Base-by-base conservation (phyloP, 345 rosid species). In the Brassica juncea region DNA sequence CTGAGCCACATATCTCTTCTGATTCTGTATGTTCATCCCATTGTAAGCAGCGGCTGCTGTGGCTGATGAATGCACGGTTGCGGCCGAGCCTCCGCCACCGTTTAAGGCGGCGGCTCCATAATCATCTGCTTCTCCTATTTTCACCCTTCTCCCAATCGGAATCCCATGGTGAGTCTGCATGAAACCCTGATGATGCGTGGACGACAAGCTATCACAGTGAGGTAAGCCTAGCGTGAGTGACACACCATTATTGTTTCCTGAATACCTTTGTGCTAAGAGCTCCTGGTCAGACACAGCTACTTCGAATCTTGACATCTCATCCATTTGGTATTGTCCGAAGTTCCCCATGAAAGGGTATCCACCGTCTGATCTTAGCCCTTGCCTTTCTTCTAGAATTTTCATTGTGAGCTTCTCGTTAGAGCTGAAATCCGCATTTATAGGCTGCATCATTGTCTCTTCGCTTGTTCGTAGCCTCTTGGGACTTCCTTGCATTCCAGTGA, bases 221-320 rank as follows among this genome's bases (percentile, higher is more conserved):
- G 97, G 99, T 10, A 94, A 86, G 23, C 99, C 99, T 58, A 94
- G 88, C 39, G 97, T 89, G 59, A 94, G 97, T 0, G 99, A 94
- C 23, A 94, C 99, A 4, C 94, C 92, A 77, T 89, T 93, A 34
- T 92, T 94, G 55, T 77, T 77, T 55, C 77, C 77, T 1, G 90
- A 83, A 63, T 86, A 90, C 81, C 97, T 85, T 6, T 91, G 95
- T 1, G 94, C 70, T 73, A 87, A 88, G 67, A 90, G 94, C 66
- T 91, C 90, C 19, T 91, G 83, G 66, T 91, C 92, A 2, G 83
- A 81, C 16, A 81, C 82, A n/a, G 77, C 49, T 28, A 92, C 83
- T 3, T 81, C 80, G 14, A 91, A 94, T 82, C 97, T 86, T 57
- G 90, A 94, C 27, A 91, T 89, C 66, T 90, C 97, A 37, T 85